Conservation (phyloP, 257 asterid genomes). For the Nicotiana knightiana region DNA sequence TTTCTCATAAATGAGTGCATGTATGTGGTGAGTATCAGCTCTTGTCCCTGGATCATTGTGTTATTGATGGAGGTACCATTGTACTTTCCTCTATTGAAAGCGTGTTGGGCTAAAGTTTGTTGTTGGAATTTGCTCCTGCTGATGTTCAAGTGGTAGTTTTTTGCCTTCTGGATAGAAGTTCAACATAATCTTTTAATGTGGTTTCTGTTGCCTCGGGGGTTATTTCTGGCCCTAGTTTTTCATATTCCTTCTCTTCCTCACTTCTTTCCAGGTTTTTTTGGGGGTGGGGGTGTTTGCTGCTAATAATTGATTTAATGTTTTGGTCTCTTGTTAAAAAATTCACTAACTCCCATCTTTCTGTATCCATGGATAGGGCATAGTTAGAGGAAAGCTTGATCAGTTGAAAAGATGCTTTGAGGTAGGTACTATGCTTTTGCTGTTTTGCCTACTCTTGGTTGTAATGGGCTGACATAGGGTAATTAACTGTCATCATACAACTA, state of each 20-base stretch:
- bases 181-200: background rate
- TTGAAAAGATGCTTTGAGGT: constrained; percentile 97
- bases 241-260: background rate
- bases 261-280: background rate
- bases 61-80: background rate
- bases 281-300: background rate
- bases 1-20: constrained; percentile 96
- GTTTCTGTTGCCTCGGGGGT: background rate
- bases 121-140: background rate
- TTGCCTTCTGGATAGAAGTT: background rate
- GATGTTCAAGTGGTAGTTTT: background rate
- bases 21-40: constrained; percentile 75
- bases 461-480: background rate
- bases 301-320: background rate
- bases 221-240: background rate
- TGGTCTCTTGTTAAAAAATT: background rate
- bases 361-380: constrained; percentile 66
- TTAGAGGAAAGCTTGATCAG: constrained; percentile 98
- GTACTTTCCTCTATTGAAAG: background rate
- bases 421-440: constrained; percentile 19
- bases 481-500: constrained; percentile 19
- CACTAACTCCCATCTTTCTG: background rate
- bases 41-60: background rate
- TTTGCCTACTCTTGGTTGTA: background rate
- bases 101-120: background rate